Evolutionary conservation across 2,329 filamentous ascomycete genomes (phyloP).

Genomic region (Colletotrichum sojae): DNA sequence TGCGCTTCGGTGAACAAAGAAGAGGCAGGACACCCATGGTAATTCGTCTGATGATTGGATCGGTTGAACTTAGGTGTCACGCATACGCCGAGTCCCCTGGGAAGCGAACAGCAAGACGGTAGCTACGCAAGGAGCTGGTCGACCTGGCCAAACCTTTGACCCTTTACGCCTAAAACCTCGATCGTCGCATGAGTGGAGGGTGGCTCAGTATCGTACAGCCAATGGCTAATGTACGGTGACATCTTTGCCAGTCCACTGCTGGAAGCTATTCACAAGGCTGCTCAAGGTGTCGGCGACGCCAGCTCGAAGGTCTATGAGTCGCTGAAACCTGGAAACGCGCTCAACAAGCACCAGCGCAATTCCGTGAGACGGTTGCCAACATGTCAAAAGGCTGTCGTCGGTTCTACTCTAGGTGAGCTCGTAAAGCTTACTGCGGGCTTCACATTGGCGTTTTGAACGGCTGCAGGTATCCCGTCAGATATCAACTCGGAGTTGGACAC

Average conservation of each 20-base stretch:
- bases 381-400: neutral
- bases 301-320: no score
- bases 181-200: conserved; percentile 38
- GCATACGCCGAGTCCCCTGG: conserved; percentile 14
- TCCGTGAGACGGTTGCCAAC: neutral
- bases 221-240: conserved; percentile 36
- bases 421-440: neutral
- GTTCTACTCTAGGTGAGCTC: neutral
- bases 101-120: neutral
- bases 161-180: conserved; percentile 26
- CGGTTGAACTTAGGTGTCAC: conserved; percentile 30
- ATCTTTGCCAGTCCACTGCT: conserved; percentile 9
- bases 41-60: conserved; percentile 28
- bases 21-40: neutral
- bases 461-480: conserved; percentile 1
- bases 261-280: neutral
- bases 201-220: conserved; percentile 29
- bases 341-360: neutral
- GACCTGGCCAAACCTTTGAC: conserved; percentile 24
- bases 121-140: neutral
- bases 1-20: conserved; percentile 10
- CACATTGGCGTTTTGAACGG: neutral
- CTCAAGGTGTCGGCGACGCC: neutral
- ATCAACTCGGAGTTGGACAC: conserved; percentile 5
- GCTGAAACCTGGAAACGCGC: no score